Evolutionary conservation across 2,329 filamentous ascomycete species (phyloP).

Genomic region (Esteya vermicola): DNA sequence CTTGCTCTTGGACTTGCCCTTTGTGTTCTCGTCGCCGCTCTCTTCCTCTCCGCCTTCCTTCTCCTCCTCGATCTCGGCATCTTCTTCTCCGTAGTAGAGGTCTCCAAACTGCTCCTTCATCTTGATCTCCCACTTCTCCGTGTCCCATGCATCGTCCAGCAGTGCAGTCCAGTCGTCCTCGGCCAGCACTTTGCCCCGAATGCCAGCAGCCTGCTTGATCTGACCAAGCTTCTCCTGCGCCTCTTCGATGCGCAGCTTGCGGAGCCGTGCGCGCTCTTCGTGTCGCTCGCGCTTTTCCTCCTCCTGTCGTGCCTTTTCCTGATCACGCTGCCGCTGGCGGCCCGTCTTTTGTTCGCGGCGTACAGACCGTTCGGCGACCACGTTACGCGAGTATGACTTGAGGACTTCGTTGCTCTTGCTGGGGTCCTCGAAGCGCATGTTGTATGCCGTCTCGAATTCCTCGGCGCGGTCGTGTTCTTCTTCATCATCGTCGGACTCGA

Average conservation of each 20-base stretch:
- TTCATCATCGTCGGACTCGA: slow-evolving; percentile 85
- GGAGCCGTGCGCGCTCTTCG: slow-evolving; percentile 68
- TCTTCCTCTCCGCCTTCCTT: slow-evolving; percentile 15
- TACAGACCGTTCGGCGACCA: slow-evolving; percentile 68
- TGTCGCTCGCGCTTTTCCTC: slow-evolving; percentile 61
- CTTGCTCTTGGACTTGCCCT: no score
- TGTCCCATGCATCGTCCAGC: slow-evolving; percentile 77
- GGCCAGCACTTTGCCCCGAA: slow-evolving; percentile 49
- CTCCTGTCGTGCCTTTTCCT: slow-evolving; percentile 64
- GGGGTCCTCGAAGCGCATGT: slow-evolving; percentile 89
- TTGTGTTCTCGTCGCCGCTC: slow-evolving; percentile 41
- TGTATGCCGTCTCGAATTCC: slow-evolving; percentile 84
- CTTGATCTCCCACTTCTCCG: slow-evolving; percentile 78
- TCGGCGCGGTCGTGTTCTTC: slow-evolving; percentile 66
- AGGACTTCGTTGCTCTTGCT: slow-evolving; percentile 76
- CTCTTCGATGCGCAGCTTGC: slow-evolving; percentile 82
- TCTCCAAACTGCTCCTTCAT: slow-evolving; percentile 85
- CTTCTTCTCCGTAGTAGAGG: slow-evolving; percentile 66
- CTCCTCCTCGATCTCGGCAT: slow-evolving; percentile 37
- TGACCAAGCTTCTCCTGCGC: slow-evolving; percentile 73
- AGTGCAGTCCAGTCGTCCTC: slow-evolving; percentile 76
- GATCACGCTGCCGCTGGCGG: slow-evolving; percentile 64
- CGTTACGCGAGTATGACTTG: slow-evolving; percentile 77
- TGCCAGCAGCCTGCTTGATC: slow-evolving; percentile 79
- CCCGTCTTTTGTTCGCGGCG: slow-evolving; percentile 68